A percentile compares a stretch with the other conserved stretches of the same genome.
These are phyloP conservation scores for Dipteronia dyeriana DNA, from an alignment of 345 rosid genomes.

Conservation along the genomic window DNA sequence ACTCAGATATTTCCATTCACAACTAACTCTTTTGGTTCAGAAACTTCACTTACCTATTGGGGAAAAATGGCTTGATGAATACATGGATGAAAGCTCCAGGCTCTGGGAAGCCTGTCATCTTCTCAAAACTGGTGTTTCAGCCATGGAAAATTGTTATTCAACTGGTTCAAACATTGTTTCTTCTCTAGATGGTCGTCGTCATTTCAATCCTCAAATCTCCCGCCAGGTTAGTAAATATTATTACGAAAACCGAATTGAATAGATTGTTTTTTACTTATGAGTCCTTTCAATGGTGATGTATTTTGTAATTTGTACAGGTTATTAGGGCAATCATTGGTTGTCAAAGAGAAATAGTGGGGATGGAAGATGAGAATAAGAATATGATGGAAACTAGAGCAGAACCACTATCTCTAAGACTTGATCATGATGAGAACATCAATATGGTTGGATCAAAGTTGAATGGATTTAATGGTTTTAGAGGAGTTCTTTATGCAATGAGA, in stretches of 20 bases:
- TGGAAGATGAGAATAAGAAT: slow-evolving; percentile 49
- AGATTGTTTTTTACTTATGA: too few species aligned
- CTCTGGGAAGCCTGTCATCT: slow-evolving; percentile 62
- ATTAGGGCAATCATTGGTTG: slow-evolving; percentile 45
- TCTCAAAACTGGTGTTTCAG: slow-evolving; percentile 51
- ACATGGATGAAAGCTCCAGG: slow-evolving; percentile 73
- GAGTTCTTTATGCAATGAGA: slow-evolving; percentile 77
- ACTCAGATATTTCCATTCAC: slow-evolving; percentile 53
- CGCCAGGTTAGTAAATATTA: slow-evolving; percentile 43
- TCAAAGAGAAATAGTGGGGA: slow-evolving; percentile 41
- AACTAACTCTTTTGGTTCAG: slow-evolving; percentile 51
- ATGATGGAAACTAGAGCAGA: slow-evolving; percentile 36
- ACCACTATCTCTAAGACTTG: slow-evolving; percentile 31
- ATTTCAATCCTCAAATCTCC: slow-evolving; percentile 34
- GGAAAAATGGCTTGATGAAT: slow-evolving; percentile 71
- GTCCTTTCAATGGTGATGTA: too few species aligned
- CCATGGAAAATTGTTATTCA: slow-evolving; percentile 41
- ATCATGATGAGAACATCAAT: slow-evolving; percentile 30
- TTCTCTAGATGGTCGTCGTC: slow-evolving; percentile 35
- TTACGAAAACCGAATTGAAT: too few species aligned
- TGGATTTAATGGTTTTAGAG: slow-evolving; percentile 77
- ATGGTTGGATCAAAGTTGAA: slow-evolving; percentile 47
- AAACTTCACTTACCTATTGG: slow-evolving; percentile 63
- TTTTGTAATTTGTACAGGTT: slow-evolving; percentile 26
- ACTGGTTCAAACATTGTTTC: slow-evolving; percentile 43